Evolutionary conservation across 2,329 filamentous ascomycete species (phyloP).

Genomic region (Hymenoscyphus linearis): DNA sequence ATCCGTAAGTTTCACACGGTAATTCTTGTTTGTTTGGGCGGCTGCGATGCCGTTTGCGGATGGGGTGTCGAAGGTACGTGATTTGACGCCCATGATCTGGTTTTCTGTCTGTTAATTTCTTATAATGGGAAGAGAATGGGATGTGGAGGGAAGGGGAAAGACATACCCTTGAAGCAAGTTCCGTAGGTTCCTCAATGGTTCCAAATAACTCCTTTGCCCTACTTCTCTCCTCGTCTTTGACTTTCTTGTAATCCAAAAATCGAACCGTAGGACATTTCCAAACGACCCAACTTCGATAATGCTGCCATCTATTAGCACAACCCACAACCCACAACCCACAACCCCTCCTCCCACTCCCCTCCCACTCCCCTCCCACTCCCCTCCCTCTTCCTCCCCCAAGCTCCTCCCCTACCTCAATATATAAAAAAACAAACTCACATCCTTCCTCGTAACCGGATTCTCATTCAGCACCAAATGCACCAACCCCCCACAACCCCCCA

Average conservation of each 20-base stretch:
- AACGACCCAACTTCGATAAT: slow-evolving; percentile 89
- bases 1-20: slow-evolving; percentile 79
- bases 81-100: slow-evolving; percentile 79
- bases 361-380: neutral
- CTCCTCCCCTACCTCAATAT: neutral
- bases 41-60: slow-evolving; percentile 41
- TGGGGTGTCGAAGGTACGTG: slow-evolving; percentile 62
- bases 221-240: slow-evolving; percentile 77
- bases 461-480: slow-evolving; percentile 78
- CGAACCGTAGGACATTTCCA: slow-evolving; percentile 80
- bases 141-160: neutral
- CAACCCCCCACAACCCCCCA: slow-evolving; percentile 62
- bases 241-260: slow-evolving; percentile 89
- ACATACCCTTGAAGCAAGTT: slow-evolving; percentile 65
- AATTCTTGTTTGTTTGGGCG: slow-evolving; percentile 55
- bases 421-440: slow-evolving; percentile 53
- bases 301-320: slow-evolving; percentile 42
- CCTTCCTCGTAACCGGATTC: slow-evolving; percentile 87
- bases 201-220: slow-evolving; percentile 80
- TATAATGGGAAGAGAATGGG: too few species aligned
- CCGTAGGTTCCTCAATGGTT: slow-evolving; percentile 68
- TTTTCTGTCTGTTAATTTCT: neutral
- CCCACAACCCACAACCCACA: neutral
- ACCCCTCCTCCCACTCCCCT: neutral
- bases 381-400: neutral